Evolutionary conservation across 225 moss, liverwort and hornwort species (phyloP).

Genomic region (Sphagnum contortum): DNA sequence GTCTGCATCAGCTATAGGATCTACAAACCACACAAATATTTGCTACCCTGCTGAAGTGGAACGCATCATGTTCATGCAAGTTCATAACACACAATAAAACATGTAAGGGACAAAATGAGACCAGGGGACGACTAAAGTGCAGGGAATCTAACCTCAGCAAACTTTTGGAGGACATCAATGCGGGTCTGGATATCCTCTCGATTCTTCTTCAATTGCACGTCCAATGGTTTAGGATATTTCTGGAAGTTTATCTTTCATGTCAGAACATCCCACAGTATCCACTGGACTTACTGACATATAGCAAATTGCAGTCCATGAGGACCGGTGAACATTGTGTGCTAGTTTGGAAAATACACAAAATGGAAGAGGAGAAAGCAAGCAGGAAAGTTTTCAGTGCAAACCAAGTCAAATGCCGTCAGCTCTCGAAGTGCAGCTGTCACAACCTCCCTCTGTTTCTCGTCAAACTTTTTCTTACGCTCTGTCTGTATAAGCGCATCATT

Average conservation of each 20-base stretch:
- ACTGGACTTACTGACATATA: background rate
- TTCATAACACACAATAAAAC: background rate
- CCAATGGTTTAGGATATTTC: conserved; percentile 68
- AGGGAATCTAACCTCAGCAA: conserved; percentile 49
- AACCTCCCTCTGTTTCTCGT: conserved; percentile 66
- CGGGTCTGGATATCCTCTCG: conserved; percentile 84
- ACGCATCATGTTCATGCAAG: too few relatives aligned
- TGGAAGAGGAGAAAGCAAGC: background rate
- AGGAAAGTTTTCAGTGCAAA: conserved; percentile 9
- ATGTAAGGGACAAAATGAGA: background rate
- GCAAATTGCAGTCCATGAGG: background rate
- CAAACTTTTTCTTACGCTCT: conserved; percentile 90
- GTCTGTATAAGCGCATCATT: conserved; percentile 22
- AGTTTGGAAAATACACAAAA: too few relatives aligned
- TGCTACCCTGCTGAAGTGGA: too few relatives aligned
- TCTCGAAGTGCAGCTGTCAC: conserved; percentile 69
- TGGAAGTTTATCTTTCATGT: conserved; percentile 11
- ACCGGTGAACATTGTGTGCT: too few relatives aligned
- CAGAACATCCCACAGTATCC: background rate
- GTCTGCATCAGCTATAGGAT: too few relatives aligned
- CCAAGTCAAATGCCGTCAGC: conserved; percentile 78
- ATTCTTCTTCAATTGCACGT: conserved; percentile 62
- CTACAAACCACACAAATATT: too few relatives aligned
- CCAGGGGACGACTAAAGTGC: background rate
- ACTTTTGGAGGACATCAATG: conserved; percentile 79